Evolutionary conservation across 2,329 filamentous ascomycete genomes (phyloP), one percentile per base, ranked within the genome.

Genomic region (Ophiocordyceps unilateralis): DNA sequence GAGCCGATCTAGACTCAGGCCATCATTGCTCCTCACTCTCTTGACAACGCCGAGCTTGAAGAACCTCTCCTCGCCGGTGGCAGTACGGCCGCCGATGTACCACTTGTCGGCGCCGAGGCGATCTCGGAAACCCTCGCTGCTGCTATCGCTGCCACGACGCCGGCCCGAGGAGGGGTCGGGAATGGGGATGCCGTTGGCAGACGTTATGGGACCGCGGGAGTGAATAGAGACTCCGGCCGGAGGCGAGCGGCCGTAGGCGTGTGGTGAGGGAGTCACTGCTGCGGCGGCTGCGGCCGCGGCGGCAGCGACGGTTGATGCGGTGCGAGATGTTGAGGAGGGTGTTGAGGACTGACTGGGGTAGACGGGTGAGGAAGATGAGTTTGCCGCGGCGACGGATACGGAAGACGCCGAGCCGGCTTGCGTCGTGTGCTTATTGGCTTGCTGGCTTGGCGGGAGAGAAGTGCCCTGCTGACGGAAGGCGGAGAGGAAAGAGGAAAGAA

Each of bases 21-120:
- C 70, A 56, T 87, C 83, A 43, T 80, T 78, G 58, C 83, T 88
- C 54, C 76, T 68, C 45, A 83, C 76, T 44, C 81, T 66, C 56
- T 78, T 74, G 41, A 88, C 76, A 49, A 88, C 82, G 38, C 81
- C 82, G 39, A 88, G 64, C 63, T 85, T 85, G 60, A 87, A 88
- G 63, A 85, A 87, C 53, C 75, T 74, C 57, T 88, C 83, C 54
- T 88, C 83, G n/a, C 83, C 83, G 1, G 64, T 70, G 1, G 82
- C 81, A 23, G 82, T 87, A 54, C 81, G 66, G 7, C 83, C 83
- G 20, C 83, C 83, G 43, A 88, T 83, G 54, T 87, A 88, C 80
- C 82, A 85, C 62, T 83, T 86, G 49, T 88, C 83, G 1, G 74
- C 72, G 2, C 79, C 81, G 41, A 77, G 60, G 30, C 78, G 78